Base-by-base conservation (phyloP, 2,329 filamentous ascomycete genomes). In the Eutypa lata region DNA sequence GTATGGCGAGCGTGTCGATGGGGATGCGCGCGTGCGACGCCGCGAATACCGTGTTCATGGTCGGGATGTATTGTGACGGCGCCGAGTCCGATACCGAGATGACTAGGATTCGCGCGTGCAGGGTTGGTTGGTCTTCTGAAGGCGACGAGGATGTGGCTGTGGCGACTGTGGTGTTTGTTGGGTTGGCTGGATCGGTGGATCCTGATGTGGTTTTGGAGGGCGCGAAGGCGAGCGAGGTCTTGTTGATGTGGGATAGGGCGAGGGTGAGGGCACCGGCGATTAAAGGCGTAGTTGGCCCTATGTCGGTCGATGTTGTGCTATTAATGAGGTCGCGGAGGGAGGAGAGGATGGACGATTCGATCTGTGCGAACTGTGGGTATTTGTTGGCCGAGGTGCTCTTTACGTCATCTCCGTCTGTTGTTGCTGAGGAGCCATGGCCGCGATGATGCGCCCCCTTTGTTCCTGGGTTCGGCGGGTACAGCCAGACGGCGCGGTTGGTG, bases 1-100 rank as follows among this genome's bases (percentile, higher is more conserved):
- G 85, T 13, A 99, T 79, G 60, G 95, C 89, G 55, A 96, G 82
- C 33, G 96, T 93, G 70, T 99, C 94, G 64, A 99, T 91, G 22
- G 92, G 90, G 58, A 99, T 91, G 62, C 84, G 84, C 51, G 91
- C 82, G 58, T 93, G 87, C 65, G 96, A 90, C 54, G 93, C 94
- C 2, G 94, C 94, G 72, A 99, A 99, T 56, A 97, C 96, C 63
- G 88, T 84, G 74, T 99, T 99, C 94, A 99, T 99, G 61, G 96
- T 94, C 0, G 93, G 89, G 52, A 99, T 99, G 75, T 99, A 99
- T 71, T 97, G 89, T 5, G 91, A 86, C 0, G 96, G 83, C 63
- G 93, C 89, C 42, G 81, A 80, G 65, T 91, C 91, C 46, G 90
- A 96, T 4, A 97, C 91, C 47, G 90, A 96, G 50, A 99, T 71